These are phyloP conservation scores for Filobasidium uniguttulatum DNA, from an alignment of 1,284 basidiomycete genomes.

Conservation along the genomic window DNA sequence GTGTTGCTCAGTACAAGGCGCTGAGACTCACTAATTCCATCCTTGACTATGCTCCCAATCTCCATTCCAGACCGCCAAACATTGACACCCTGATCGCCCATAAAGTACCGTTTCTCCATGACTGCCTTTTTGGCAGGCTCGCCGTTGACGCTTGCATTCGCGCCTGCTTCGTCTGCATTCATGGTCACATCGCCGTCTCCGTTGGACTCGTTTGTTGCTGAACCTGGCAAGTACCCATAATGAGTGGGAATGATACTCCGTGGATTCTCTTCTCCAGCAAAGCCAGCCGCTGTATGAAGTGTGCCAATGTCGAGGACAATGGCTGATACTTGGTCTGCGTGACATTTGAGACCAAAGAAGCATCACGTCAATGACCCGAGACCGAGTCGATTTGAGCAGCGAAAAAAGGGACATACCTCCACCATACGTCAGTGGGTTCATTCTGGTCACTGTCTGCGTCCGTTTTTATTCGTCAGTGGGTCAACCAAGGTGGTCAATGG, in stretches of 20 bases:
- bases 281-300: constrained; percentile 79
- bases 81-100: constrained; percentile 84
- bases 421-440: constrained; percentile 14
- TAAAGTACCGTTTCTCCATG: constrained; percentile 54
- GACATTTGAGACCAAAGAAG: constrained; percentile 3
- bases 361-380: background rate
- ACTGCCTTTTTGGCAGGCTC: constrained; percentile 21
- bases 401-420: constrained; percentile 7
- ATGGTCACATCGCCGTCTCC: background rate
- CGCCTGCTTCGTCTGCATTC: background rate
- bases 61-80: constrained; percentile 83
- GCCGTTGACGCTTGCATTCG: background rate
- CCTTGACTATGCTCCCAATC: constrained; percentile 66
- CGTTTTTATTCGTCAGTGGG: no score
- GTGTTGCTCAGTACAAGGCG: background rate
- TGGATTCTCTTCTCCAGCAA: constrained; percentile 93
- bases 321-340: constrained; percentile 56
- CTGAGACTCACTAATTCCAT: constrained; percentile 61
- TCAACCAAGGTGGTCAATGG: no score
- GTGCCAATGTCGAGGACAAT: constrained; percentile 90
- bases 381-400: background rate
- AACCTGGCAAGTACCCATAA: constrained; percentile 58
- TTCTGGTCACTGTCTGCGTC: no score
- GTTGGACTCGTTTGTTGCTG: background rate
- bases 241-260: constrained; percentile 80